These are phyloP conservation scores for Biscogniauxia mediterranea DNA, from an alignment of 2,329 filamentous ascomycete species.

Conservation along the genomic window DNA sequence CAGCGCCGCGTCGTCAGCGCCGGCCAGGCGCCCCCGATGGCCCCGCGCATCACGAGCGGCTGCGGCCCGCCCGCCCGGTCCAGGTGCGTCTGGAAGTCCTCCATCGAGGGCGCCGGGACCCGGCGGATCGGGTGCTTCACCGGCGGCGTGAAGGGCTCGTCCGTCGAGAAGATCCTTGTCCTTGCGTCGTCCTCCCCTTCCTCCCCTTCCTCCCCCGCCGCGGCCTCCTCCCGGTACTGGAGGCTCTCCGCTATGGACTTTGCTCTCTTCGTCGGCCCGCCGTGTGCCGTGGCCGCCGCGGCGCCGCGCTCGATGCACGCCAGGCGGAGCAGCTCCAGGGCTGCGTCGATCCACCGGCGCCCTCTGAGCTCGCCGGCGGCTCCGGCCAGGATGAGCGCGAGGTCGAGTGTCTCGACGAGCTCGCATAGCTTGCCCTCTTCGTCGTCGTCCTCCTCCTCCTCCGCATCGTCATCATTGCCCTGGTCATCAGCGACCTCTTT, in stretches of 20 bases:
- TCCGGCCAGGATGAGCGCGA: constrained; percentile 72
- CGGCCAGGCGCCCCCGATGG: constrained; percentile 68
- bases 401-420: constrained; percentile 68
- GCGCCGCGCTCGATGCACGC: constrained; percentile 10
- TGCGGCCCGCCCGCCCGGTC: constrained; percentile 42
- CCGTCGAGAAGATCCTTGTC: constrained; percentile 30
- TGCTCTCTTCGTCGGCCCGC: constrained; percentile 16
- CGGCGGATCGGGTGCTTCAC: constrained; percentile 42
- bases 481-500: background rate
- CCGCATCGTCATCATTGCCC: constrained; percentile 10
- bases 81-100: constrained; percentile 62
- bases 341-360: constrained; percentile 48
- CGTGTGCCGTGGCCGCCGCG: background rate
- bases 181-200: background rate
- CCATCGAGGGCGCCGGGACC: constrained; percentile 49
- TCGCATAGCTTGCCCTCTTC: constrained; percentile 42
- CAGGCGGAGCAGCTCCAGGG: constrained; percentile 42
- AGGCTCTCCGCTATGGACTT: constrained; percentile 6
- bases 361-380: constrained; percentile 54
- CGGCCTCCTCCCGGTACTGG: background rate
- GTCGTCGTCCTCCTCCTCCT: constrained; percentile 2
- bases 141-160: constrained; percentile 42
- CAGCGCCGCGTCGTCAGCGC: constrained; percentile 68
- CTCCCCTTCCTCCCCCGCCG: too few relatives aligned
- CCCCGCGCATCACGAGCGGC: constrained; percentile 69